Conservation (phyloP, 2,329 filamentous ascomycete genomes). For the Fusarium heterosporum region DNA sequence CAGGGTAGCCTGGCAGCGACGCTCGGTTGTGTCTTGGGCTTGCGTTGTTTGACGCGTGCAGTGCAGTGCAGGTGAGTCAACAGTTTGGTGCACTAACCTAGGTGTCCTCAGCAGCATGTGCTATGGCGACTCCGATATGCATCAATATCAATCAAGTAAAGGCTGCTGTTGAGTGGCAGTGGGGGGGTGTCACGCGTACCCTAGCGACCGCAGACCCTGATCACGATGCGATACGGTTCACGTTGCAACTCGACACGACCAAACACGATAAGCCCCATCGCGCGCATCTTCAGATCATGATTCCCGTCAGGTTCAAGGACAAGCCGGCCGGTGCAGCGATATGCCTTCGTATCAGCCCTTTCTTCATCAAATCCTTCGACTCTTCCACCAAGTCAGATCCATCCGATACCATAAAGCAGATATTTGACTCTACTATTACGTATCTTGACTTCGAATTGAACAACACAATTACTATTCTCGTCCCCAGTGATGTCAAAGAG, state of each 20-base stretch:
- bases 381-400: not conserved
- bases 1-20: constrained; percentile 12
- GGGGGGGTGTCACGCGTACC: constrained; percentile 1
- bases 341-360: constrained; percentile 4
- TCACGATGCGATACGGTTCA: constrained; percentile 13
- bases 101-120: not conserved
- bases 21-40: not conserved
- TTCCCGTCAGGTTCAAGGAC: constrained; percentile 19
- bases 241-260: constrained; percentile 2
- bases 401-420: not conserved
- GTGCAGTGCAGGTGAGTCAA: constrained; percentile 1
- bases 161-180: constrained; percentile 15
- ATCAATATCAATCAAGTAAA: constrained; percentile 8
- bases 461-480: constrained; percentile 9
- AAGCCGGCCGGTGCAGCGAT: constrained; percentile 10
- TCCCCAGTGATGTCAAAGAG: constrained; percentile 10
- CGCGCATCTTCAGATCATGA: constrained; percentile 10
- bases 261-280: not conserved
- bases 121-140: constrained; percentile 14
- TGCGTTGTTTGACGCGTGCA: not conserved
- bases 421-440: not conserved
- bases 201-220: constrained; percentile 13
- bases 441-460: constrained; percentile 3
- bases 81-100: not conserved
- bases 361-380: constrained; percentile 14